Conservation (phyloP, 2,329 filamentous ascomycete genomes). For the Alternaria panax region DNA sequence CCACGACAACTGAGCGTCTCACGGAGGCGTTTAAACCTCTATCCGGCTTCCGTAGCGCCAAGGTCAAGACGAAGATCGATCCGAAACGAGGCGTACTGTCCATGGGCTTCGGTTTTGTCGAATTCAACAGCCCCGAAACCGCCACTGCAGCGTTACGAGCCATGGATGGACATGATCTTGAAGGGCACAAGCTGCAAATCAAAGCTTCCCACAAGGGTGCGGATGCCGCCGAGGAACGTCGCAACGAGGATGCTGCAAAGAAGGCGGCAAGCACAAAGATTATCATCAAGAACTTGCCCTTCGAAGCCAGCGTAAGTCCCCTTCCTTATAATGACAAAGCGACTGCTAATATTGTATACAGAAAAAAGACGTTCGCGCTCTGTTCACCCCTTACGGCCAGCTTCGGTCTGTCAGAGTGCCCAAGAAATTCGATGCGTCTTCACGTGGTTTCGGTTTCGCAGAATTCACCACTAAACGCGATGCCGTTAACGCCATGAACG, state of each 20-base stretch:
- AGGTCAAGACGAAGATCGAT: slow-evolving; percentile 91
- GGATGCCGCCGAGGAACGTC: slow-evolving; percentile 86
- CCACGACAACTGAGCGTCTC: slow-evolving; percentile 79
- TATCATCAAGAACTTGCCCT: slow-evolving; percentile 97
- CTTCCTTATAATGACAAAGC: slow-evolving; percentile 11
- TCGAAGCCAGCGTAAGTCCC: slow-evolving; percentile 69
- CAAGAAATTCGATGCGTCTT: slow-evolving; percentile 88
- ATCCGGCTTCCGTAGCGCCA: slow-evolving; percentile 86
- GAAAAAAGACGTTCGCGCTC: slow-evolving; percentile 86
- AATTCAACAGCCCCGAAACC: slow-evolving; percentile 79
- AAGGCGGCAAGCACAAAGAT: slow-evolving; percentile 88
- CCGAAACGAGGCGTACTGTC: slow-evolving; percentile 91
- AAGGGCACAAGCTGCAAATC: slow-evolving; percentile 84
- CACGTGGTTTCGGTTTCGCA: slow-evolving; percentile 95
- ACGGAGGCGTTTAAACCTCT: slow-evolving; percentile 79
- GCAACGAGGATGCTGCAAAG: slow-evolving; percentile 82
- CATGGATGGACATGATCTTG: slow-evolving; percentile 91
- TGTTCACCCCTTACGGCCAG: slow-evolving; percentile 91
- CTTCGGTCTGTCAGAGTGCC: slow-evolving; percentile 91
- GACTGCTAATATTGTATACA: slow-evolving; percentile 30
- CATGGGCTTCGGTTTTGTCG: slow-evolving; percentile 94
- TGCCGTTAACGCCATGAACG: slow-evolving; percentile 88
- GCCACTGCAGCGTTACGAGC: slow-evolving; percentile 79
- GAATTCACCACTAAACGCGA: slow-evolving; percentile 93
- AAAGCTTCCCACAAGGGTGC: slow-evolving; percentile 85